A percentile compares a stretch with the other conserved stretches of the same genome.
These are phyloP conservation scores for Lantana camara DNA, from an alignment of 257 asterid genomes.

Conservation along the genomic window DNA sequence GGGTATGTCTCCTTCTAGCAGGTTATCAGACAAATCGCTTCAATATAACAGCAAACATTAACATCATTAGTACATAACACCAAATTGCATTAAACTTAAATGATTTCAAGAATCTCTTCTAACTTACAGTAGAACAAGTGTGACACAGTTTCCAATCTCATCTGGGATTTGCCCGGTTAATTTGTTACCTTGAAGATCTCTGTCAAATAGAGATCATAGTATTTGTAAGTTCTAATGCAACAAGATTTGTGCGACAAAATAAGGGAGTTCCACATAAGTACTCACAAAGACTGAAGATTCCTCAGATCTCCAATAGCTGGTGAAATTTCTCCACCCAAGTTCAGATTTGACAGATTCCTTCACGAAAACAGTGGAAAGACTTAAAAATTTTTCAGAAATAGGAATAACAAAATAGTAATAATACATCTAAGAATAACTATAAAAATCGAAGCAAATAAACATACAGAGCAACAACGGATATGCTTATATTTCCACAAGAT, in stretches of 20 bases:
- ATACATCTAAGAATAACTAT: background rate
- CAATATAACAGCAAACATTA: constrained; percentile 1
- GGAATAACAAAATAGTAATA: background rate
- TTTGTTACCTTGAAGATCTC: constrained; percentile 91
- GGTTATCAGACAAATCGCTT: constrained; percentile 90
- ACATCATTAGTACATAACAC: background rate
- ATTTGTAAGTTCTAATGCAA: background rate
- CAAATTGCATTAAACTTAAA: background rate
- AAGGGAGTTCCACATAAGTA: background rate
- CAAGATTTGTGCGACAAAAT: background rate
- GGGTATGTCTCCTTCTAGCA: constrained; percentile 83
- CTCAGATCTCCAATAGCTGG: constrained; percentile 81
- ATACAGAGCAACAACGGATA: constrained; percentile 86
- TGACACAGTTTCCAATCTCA: constrained; percentile 82
- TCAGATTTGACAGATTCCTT: constrained; percentile 87
- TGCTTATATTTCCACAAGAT: constrained; percentile 66
- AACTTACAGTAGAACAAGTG: constrained; percentile 60
- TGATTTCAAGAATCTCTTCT: background rate
- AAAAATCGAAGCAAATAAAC: constrained; percentile 19
- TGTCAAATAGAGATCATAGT: constrained; percentile 27
- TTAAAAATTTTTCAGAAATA: too few relatives aligned
- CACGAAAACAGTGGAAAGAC: constrained; percentile 17
- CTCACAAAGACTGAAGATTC: constrained; percentile 76
- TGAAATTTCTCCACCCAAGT: constrained; percentile 92
- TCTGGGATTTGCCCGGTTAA: constrained; percentile 93